These are phyloP conservation scores for Creolimax fragrantissima DNA, from an alignment of 78 protist genomes.

Conservation along the genomic window DNA sequence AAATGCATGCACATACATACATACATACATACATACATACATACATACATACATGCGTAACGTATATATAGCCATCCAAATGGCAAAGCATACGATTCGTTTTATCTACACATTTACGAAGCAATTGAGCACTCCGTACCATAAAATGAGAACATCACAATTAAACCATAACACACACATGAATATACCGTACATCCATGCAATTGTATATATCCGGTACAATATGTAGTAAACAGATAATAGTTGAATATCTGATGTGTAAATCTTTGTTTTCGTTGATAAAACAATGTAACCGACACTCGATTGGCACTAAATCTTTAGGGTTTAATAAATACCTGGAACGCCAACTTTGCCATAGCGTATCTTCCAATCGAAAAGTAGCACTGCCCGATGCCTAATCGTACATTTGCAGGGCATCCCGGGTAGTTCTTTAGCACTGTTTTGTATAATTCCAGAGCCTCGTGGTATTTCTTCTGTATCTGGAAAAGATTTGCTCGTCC, in stretches of 20 bases:
- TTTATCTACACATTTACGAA: no score
- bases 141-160: no score
- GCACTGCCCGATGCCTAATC: constrained; percentile 27
- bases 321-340: not conserved
- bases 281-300: no score
- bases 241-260: no score
- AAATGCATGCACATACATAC: not conserved
- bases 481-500: not conserved
- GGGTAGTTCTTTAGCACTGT: not conserved
- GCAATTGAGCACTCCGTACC: no score
- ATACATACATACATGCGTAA: not conserved
- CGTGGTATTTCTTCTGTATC: not conserved
- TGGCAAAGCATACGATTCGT: no score
- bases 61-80: no score
- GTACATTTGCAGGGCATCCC: constrained; percentile 18
- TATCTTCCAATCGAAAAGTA: not conserved
- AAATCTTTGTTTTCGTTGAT: no score
- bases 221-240: no score
- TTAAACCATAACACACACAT: not conserved
- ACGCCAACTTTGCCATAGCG: not conserved
- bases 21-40: not conserved
- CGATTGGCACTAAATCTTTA: no score
- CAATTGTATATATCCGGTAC: not conserved
- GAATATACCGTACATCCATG: not conserved
- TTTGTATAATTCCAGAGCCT: not conserved